Evolutionary conservation across 805 yeast genomes (phyloP).

Genomic region (Hanseniaspora occidentalis): DNA sequence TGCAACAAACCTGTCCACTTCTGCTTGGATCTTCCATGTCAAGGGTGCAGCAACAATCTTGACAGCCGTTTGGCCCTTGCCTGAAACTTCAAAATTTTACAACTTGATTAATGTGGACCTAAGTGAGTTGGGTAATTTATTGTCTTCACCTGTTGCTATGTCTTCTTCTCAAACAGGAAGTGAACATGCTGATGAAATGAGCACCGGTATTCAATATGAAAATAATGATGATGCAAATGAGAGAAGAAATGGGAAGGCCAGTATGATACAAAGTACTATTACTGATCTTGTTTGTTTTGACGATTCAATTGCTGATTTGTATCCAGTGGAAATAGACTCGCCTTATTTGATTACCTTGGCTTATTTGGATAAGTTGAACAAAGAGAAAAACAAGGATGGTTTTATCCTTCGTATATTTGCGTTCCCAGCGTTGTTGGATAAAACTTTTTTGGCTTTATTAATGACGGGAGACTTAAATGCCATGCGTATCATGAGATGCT

Average conservation of each 20-base stretch:
- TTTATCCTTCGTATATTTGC: slow-evolving; percentile 81
- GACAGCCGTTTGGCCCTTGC: slow-evolving; percentile 92
- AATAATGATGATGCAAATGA: slow-evolving; percentile 11
- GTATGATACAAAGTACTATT: slow-evolving; percentile 18
- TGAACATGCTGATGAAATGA: slow-evolving; percentile 12
- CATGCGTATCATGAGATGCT: slow-evolving; percentile 82
- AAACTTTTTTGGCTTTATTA: slow-evolving; percentile 58
- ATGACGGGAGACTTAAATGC: slow-evolving; percentile 81
- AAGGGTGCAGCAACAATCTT: slow-evolving; percentile 94
- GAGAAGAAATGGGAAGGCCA: background rate
- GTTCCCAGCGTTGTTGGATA: slow-evolving; percentile 84
- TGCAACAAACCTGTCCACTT: slow-evolving; percentile 59
- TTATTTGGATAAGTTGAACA: slow-evolving; percentile 69
- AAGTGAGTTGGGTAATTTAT: slow-evolving; percentile 68
- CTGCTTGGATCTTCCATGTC: slow-evolving; percentile 95
- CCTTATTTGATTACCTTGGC: slow-evolving; percentile 84
- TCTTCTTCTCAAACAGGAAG: background rate
- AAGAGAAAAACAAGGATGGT: slow-evolving; percentile 73
- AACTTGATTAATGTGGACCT: slow-evolving; percentile 74
- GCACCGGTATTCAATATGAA: slow-evolving; percentile 18
- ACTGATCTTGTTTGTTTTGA: slow-evolving; percentile 74
- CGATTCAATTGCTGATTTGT: slow-evolving; percentile 69
- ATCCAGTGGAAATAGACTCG: slow-evolving; percentile 71
- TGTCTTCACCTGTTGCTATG: slow-evolving; percentile 17
- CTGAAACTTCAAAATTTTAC: slow-evolving; percentile 52